Base-by-base conservation (phyloP, 345 rosid genomes). In the Moricandia arvensis region DNA sequence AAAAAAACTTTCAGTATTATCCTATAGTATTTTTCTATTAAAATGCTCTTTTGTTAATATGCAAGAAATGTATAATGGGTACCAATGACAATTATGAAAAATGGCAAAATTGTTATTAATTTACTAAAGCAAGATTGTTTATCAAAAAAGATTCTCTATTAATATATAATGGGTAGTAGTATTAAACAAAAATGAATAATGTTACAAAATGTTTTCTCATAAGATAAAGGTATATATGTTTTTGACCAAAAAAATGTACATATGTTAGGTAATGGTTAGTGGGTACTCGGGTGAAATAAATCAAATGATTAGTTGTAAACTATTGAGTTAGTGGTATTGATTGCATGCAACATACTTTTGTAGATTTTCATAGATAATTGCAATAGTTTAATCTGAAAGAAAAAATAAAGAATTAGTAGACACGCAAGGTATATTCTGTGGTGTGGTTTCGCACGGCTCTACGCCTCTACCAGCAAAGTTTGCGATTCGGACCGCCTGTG, bases 181-280 rank as follows among this genome's bases (percentile, higher is more conserved):
- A 21, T 21, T 21, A 21, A 21, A 21, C 24, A 21, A 21, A 21
- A 21, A 21, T 21, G 24, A 21, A 21, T 21, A 21, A 2, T 21
- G 24, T 21, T 21, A 21, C 24, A 1, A 21, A 1, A 21, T 21
- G 24, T 21, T 21, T 21, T 21, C 24, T 2, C 24, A 47, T n/a
- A 47, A 29, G 53, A 17, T 47, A 47, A 47, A 47, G 53, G 51
- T 43, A 41, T 29, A 29, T 29, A 29, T 29, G 31, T 29, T 29
- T n/a, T n/a, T n/a, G n/a, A n/a, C n/a, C n/a, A 29, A 29, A 29
- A 29, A 29, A 29, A 29, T 4, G 35, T 33, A 33, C 13, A 60
- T 59, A 16, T 62, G 9, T 34, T 59, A 59, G 74, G 79, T 76
- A 53, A 69, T 75, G 63, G 74, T 75, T 61, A 68, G 74, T 60